phyloP scores from a whole-genome alignment of 2,329 filamentous ascomycete species.

The Lachnellula cervina region DNA sequence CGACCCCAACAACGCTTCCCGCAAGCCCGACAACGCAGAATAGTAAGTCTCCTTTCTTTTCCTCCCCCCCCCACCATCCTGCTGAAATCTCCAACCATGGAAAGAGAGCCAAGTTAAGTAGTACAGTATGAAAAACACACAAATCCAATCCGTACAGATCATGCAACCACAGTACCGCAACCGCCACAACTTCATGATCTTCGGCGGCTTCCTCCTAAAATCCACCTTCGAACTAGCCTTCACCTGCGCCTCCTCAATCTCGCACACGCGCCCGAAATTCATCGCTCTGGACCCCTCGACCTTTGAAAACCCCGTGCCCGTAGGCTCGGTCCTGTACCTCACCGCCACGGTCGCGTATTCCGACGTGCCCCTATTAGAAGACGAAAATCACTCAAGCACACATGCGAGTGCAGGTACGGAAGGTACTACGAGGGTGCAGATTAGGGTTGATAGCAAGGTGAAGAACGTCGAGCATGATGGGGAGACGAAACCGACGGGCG shows the following conservation, averaged over 20 bases:
- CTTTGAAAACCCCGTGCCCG: slow-evolving; percentile 67
- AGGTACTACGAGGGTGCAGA: slow-evolving; percentile 63
- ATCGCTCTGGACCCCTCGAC: slow-evolving; percentile 65
- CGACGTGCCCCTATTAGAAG: slow-evolving; percentile 47
- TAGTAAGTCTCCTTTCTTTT: neutral
- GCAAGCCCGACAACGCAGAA: slow-evolving; percentile 50
- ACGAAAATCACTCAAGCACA: no score
- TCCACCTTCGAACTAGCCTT: slow-evolving; percentile 70
- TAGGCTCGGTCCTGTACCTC: slow-evolving; percentile 65
- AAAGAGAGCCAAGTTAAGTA: neutral
- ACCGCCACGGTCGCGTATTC: slow-evolving; percentile 65
- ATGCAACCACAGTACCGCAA: slow-evolving; percentile 71
- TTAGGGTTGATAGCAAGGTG: slow-evolving; percentile 64
- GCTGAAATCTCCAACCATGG: neutral
- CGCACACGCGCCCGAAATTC: slow-evolving; percentile 63
- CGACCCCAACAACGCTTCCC: slow-evolving; percentile 49
- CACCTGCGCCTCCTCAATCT: slow-evolving; percentile 63
- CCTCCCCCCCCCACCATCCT: neutral
- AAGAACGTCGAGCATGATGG: slow-evolving; percentile 61
- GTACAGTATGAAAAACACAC: slow-evolving; percentile 57
- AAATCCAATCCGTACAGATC: slow-evolving; percentile 61
- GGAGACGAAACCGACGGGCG: slow-evolving; percentile 60
- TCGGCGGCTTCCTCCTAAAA: slow-evolving; percentile 66
- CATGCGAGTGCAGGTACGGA: no score
- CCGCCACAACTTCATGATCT: slow-evolving; percentile 69